Percentiles rank a stretch among this genome's conserved stretches.
Conservation (phyloP, 1,284 basidiomycete genomes). For the Marasmius fiardii region DNA sequence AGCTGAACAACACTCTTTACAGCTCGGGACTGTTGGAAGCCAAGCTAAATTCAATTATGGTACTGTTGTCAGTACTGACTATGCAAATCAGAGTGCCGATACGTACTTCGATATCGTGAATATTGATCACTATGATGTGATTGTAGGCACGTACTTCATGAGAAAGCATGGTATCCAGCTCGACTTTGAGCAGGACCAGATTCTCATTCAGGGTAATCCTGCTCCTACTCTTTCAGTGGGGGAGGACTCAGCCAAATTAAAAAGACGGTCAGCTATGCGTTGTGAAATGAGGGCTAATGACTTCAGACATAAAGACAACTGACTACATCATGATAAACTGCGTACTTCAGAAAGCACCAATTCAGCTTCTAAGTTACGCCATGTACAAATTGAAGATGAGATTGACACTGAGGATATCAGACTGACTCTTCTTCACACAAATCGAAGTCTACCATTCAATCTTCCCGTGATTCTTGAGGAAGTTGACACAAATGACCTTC, state of each 20-base stretch:
- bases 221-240: constrained; percentile 11
- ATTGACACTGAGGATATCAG: background rate
- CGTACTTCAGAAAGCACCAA: background rate
- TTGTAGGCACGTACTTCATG: constrained; percentile 29
- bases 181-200: constrained; percentile 21
- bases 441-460: background rate
- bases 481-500: background rate
- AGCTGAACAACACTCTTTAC: constrained; percentile 11
- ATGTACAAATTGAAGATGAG: background rate
- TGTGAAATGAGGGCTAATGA: background rate
- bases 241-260: constrained; percentile 10
- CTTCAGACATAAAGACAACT: background rate
- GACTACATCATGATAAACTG: background rate
- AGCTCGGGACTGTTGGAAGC: constrained; percentile 16
- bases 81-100: constrained; percentile 17
- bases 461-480: background rate
- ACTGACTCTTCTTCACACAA: background rate
- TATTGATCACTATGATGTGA: no score
- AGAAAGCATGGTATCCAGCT: constrained; percentile 18
- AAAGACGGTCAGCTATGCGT: constrained; percentile 5
- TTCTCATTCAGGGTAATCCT: constrained; percentile 8
- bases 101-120: constrained; percentile 28
- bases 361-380: background rate
- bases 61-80: constrained; percentile 3
- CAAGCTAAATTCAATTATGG: constrained; percentile 14